Conservation (phyloP, 108 stramenopile genomes). For the Poteriospumella lacustris region DNA sequence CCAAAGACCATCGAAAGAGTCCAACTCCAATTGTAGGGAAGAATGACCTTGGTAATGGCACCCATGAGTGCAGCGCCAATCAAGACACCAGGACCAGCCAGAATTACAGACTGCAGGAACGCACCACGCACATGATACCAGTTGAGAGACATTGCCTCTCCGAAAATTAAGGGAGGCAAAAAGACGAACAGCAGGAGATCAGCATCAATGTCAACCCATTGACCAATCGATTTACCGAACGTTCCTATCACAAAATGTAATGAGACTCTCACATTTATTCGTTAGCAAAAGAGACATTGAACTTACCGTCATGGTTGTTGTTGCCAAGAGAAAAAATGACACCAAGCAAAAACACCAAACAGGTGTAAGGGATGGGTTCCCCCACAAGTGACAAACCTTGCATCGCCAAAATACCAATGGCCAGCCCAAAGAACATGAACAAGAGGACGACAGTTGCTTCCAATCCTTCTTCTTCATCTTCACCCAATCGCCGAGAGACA, state of each 20-base stretch:
- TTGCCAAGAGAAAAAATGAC: too few relatives aligned
- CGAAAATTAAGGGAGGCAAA: constrained; percentile 66
- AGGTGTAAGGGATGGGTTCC: too few relatives aligned
- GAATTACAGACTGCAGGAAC: background rate
- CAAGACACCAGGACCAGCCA: constrained; percentile 32
- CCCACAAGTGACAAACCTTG: too few relatives aligned
- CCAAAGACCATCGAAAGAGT: constrained; percentile 67
- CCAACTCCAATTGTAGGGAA: constrained; percentile 50
- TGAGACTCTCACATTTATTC: background rate
- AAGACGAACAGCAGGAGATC: constrained; percentile 55
- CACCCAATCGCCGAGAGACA: too few relatives aligned
- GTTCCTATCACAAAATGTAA: background rate
- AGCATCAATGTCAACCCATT: constrained; percentile 42
- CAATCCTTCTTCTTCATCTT: background rate
- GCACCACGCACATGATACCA: constrained; percentile 22
- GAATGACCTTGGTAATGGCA: constrained; percentile 33
- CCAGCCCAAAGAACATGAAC: too few relatives aligned
- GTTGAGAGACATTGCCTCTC: constrained; percentile 32
- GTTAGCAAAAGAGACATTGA: background rate
- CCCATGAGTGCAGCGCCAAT: constrained; percentile 35
- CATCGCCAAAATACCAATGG: too few relatives aligned
- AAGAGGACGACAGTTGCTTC: too few relatives aligned
- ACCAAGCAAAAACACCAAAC: too few relatives aligned
- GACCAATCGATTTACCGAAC: constrained; percentile 1
- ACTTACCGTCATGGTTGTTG: background rate